Conservation (phyloP, 129 eudicot genomes). For the Rutidosis leptorrhynchoides region DNA sequence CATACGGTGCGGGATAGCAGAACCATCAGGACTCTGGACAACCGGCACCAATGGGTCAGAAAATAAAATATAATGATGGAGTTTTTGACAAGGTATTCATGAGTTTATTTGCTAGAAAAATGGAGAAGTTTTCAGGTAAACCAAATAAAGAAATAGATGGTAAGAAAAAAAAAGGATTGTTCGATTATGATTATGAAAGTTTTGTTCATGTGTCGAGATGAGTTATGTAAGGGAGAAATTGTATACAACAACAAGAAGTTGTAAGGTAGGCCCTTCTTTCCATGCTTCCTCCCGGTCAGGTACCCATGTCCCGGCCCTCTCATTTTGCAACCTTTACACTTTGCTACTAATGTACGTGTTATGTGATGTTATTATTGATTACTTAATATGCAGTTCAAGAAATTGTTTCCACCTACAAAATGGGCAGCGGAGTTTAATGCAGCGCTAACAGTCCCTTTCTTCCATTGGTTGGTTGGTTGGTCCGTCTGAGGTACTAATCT, state of each 20-base stretch:
- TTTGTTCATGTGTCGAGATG: constrained; percentile 77
- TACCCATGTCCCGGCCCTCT: too few relatives aligned
- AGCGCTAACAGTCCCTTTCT: constrained; percentile 87
- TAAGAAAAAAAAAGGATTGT: constrained; percentile 52
- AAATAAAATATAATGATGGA: constrained; percentile 89
- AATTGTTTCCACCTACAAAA: constrained; percentile 90
- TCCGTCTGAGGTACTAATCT: constrained; percentile 73
- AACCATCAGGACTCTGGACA: constrained; percentile 72
- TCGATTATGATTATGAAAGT: constrained; percentile 75
- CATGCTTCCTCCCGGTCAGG: too few relatives aligned
- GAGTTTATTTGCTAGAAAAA: constrained; percentile 80
- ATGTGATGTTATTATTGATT: neutral
- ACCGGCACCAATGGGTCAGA: constrained; percentile 93
- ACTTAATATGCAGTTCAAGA: constrained; percentile 57
- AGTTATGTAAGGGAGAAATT: constrained; percentile 80
- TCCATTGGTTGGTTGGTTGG: constrained; percentile 98
- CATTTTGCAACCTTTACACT: neutral
- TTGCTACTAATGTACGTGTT: neutral
- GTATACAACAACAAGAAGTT: constrained; percentile 78
- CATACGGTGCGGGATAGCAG: constrained; percentile 76
- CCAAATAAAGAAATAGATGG: constrained; percentile 1
- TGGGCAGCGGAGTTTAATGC: constrained; percentile 99
- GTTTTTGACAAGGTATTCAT: constrained; percentile 81
- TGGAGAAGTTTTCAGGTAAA: constrained; percentile 64
- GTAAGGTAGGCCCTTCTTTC: constrained; percentile 83